Conservation (phyloP, 306 rosid genomes). For the Quercus agrifolia region DNA sequence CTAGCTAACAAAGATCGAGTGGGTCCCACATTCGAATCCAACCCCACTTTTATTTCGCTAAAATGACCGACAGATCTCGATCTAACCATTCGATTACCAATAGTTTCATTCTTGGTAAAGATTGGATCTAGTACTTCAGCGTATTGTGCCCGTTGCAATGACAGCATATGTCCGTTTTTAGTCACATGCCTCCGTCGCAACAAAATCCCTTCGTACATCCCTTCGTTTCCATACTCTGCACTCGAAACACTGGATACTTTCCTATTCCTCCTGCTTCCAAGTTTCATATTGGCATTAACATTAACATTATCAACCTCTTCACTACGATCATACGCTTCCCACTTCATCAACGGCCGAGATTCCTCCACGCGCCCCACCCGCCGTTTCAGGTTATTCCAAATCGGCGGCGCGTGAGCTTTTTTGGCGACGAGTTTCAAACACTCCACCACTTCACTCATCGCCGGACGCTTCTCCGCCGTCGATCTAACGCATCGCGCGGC, state of each 20-base stretch:
- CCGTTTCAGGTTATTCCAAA: slow-evolving; percentile 45
- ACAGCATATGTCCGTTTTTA: too few relatives aligned
- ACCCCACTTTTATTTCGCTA: slow-evolving; percentile 8
- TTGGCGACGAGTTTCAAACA: slow-evolving; percentile 31
- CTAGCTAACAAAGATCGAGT: neutral
- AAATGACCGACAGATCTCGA: slow-evolving; percentile 58
- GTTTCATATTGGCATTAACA: neutral
- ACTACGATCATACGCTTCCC: slow-evolving; percentile 18
- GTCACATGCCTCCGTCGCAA: too few relatives aligned
- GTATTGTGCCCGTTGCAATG: too few relatives aligned
- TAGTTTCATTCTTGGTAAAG: accelerated
- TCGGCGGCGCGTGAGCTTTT: slow-evolving; percentile 34
- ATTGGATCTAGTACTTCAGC: too few relatives aligned
- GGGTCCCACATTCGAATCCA: neutral
- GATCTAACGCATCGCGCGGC: slow-evolving; percentile 76
- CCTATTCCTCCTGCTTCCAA: slow-evolving; percentile 49
- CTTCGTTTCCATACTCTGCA: slow-evolving; percentile 29
- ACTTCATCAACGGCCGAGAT: slow-evolving; percentile 2
- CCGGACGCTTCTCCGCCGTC: slow-evolving; percentile 68
- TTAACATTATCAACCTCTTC: slow-evolving; percentile 29
- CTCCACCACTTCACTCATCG: slow-evolving; percentile 73
- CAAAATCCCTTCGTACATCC: neutral
- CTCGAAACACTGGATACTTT: slow-evolving; percentile 56
- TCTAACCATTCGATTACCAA: slow-evolving; percentile 23
- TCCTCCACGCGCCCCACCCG: slow-evolving; percentile 46